A percentile compares a stretch with the other conserved stretches of the same genome.
Conservation (phyloP, 768 basidiomycete species). For the Calocybe indica region DNA sequence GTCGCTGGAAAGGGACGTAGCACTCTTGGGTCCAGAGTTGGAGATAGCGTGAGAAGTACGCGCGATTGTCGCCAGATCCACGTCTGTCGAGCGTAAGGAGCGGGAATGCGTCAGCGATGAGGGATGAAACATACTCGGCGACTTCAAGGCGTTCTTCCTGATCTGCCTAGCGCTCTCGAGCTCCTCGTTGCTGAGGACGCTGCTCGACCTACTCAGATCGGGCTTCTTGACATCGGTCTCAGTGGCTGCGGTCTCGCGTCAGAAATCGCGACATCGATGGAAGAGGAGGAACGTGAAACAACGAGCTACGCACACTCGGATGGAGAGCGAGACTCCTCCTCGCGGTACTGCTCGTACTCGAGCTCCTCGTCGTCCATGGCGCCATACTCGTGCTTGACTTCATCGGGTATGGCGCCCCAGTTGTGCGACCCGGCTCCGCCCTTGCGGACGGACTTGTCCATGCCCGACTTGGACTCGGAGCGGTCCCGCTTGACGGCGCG, state of each 20-base stretch:
- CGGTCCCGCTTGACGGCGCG: slow-evolving; percentile 73
- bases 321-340: slow-evolving; percentile 8
- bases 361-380: slow-evolving; percentile 53
- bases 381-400: slow-evolving; percentile 52
- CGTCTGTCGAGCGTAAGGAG: slow-evolving; percentile 16
- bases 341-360: slow-evolving; percentile 29
- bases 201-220: slow-evolving; percentile 28
- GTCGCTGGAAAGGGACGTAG: not conserved
- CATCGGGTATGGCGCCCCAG: slow-evolving; percentile 73
- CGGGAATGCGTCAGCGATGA: not conserved
- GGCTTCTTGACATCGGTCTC: slow-evolving; percentile 23
- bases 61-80: slow-evolving; percentile 75
- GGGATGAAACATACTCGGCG: slow-evolving; percentile 33
- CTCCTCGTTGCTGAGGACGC: slow-evolving; percentile 56
- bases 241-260: slow-evolving; percentile 4
- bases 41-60: slow-evolving; percentile 74
- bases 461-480: slow-evolving; percentile 72
- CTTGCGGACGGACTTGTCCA: slow-evolving; percentile 69
- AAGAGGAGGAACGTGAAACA: not conserved
- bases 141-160: slow-evolving; percentile 70
- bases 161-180: slow-evolving; percentile 56
- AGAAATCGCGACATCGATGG: not conserved
- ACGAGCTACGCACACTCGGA: slow-evolving; percentile 12
- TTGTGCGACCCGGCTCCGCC: slow-evolving; percentile 78
- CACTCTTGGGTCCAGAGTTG: slow-evolving; percentile 32